phyloP scores from a whole-genome alignment of 2,329 filamentous ascomycete species.

The Domatiomyces globalis region DNA sequence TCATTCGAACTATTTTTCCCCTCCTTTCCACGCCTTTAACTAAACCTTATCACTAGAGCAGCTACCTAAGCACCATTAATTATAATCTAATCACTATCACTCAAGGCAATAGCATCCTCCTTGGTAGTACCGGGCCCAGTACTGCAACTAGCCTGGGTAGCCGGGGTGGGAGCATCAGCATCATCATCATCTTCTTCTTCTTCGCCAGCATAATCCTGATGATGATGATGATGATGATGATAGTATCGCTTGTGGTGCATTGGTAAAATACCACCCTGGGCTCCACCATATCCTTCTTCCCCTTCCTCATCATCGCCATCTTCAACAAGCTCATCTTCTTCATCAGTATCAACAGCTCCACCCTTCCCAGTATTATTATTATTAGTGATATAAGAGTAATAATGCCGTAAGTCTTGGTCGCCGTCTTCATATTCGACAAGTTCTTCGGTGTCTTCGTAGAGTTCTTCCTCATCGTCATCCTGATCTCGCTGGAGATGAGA shows the following conservation, averaged over 20 bases:
- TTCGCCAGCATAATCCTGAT: constrained; percentile 2
- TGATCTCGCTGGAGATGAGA: constrained; percentile 1
- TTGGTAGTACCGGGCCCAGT: constrained; percentile 11
- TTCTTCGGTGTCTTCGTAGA: constrained; percentile 2
- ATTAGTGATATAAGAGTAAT: not conserved
- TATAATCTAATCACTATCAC: constrained; percentile 12
- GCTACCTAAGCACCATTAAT: too few species aligned
- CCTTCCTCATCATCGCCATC: constrained; percentile 2
- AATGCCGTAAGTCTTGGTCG: constrained; percentile 1
- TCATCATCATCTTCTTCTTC: constrained; percentile 1
- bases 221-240: not conserved
- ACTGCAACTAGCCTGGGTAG: constrained; percentile 8
- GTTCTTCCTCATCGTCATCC: constrained; percentile 5
- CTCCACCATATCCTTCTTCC: not conserved
- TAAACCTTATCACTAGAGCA: not conserved
- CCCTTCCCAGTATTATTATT: not conserved
- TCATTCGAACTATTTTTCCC: not conserved
- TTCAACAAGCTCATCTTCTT: not conserved
- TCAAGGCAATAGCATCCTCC: constrained; percentile 17
- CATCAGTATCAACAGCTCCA: not conserved
- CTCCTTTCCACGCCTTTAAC: not conserved
- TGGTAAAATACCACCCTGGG: not conserved
- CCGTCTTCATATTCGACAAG: not conserved
- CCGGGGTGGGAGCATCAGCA: constrained; percentile 6
- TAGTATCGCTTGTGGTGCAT: not conserved